Conservation (phyloP, 2,329 filamentous ascomycete genomes). For the Coniosporium tulheliwenetii region DNA sequence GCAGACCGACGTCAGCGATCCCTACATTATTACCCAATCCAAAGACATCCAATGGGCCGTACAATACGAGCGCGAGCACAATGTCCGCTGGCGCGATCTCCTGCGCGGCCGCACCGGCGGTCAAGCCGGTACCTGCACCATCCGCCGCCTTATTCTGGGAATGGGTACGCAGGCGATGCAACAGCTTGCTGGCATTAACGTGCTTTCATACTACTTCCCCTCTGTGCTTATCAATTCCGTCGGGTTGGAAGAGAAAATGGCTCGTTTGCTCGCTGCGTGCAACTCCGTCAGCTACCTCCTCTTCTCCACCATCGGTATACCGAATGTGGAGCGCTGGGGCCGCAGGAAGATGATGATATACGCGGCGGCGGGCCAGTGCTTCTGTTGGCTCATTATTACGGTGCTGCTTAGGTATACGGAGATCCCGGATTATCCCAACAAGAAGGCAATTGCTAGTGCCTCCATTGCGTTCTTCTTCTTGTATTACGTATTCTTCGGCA, state of each 20-base stretch:
- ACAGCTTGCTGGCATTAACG: slow-evolving; percentile 26
- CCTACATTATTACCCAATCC: slow-evolving; percentile 26
- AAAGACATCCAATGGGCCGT: slow-evolving; percentile 32
- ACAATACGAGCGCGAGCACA: slow-evolving; percentile 33
- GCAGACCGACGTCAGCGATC: slow-evolving; percentile 25
- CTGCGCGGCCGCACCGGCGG: slow-evolving; percentile 29
- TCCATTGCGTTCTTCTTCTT: slow-evolving; percentile 36
- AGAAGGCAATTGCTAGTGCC: slow-evolving; percentile 18
- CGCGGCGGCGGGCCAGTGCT: slow-evolving; percentile 34
- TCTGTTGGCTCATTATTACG: slow-evolving; percentile 37
- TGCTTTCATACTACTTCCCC: slow-evolving; percentile 35
- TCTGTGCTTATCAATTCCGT: slow-evolving; percentile 44
- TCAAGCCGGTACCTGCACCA: slow-evolving; percentile 30
- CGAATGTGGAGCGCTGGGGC: slow-evolving; percentile 35
- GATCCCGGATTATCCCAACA: slow-evolving; percentile 10
- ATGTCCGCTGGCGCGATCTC: slow-evolving; percentile 33
- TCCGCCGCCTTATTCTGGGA: slow-evolving; percentile 35
- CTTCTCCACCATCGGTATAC: slow-evolving; percentile 30
- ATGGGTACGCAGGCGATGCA: slow-evolving; percentile 39
- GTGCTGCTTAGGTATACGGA: slow-evolving; percentile 30
- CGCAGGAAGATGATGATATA: slow-evolving; percentile 45
- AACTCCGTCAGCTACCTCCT: slow-evolving; percentile 35
- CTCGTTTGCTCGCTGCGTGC: slow-evolving; percentile 39
- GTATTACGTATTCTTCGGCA: slow-evolving; percentile 38
- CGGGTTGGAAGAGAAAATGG: slow-evolving; percentile 34